Percentiles rank a stretch among this genome's conserved stretches.
Evolutionary conservation across 2,329 filamentous ascomycete genomes (phyloP).

Genomic region (Microsporum audouinii): DNA sequence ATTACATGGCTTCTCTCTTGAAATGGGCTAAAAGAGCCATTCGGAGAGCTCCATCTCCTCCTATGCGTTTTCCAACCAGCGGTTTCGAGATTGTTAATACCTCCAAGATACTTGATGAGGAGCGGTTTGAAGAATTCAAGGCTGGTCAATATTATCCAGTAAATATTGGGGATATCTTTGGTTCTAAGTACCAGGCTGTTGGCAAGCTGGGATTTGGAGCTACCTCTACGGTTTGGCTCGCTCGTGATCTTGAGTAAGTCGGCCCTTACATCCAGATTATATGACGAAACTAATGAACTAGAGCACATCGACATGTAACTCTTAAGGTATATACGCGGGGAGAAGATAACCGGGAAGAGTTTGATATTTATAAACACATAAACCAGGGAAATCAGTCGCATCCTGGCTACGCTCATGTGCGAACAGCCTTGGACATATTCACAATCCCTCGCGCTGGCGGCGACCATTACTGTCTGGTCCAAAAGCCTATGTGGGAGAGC

Average conservation of each 20-base stretch:
- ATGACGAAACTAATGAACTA: constrained; percentile 12
- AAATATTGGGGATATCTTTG: constrained; percentile 22
- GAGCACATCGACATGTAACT: constrained; percentile 18
- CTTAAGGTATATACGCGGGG: constrained; percentile 20
- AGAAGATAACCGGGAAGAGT: constrained; percentile 17
- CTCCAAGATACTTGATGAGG: constrained; percentile 18
- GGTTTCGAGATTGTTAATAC: constrained; percentile 15
- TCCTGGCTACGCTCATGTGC: constrained; percentile 21
- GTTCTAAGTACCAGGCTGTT: constrained; percentile 20
- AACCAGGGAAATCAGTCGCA: constrained; percentile 18
- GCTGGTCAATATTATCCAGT: constrained; percentile 23
- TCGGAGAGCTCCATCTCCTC: constrained; percentile 12
- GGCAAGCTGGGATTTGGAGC: constrained; percentile 24
- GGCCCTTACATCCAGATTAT: constrained; percentile 3
- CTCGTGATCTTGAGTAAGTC: constrained; percentile 20
- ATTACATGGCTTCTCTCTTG: constrained; percentile 15
- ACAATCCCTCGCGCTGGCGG: constrained; percentile 19
- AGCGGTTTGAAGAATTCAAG: constrained; percentile 19
- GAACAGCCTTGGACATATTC: constrained; percentile 25
- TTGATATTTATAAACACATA: constrained; percentile 23
- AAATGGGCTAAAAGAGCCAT: constrained; percentile 16
- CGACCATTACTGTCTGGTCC: constrained; percentile 25
- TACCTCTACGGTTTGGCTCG: constrained; percentile 24
- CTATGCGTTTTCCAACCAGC: constrained; percentile 16
- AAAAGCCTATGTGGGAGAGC: constrained; percentile 32